Base-by-base conservation (phyloP, 768 basidiomycete species). In the Sistotremastrum niveocremeum region DNA sequence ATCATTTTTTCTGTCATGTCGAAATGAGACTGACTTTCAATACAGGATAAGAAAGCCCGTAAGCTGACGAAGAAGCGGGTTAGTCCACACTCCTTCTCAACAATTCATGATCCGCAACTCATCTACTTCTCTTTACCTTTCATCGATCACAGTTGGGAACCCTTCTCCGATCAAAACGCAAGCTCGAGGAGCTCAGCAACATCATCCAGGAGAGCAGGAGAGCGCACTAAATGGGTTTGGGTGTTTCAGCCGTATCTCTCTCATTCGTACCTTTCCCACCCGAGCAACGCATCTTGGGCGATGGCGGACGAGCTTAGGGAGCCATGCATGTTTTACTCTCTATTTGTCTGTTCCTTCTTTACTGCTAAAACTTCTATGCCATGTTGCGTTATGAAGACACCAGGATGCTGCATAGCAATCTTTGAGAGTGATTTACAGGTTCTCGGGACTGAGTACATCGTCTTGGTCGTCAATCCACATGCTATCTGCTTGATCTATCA, bases 51-150 rank as follows among this genome's bases (percentile, higher is more conserved):
- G 81, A 97, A 94, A 71, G 94, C 94, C 49, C 77, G 90, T 66
- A 98, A 98, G 73, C 73, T 98, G 74, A 93, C 91, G 57, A 99
- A 99, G 82, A 97, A 94, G 75, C 82, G 91, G 75, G 94, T 95
- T 60, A 56, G 82, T 78, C n/a, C 47, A 20, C 9, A 4, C 39
- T 34, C 28, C 42, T 47, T 34, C 4, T 33, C 9, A 41, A 28
- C 28, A 44, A 9, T 7, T 20, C 7, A 20, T 3, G 7, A 11
- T 10, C 34, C 20, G n/a, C 6, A 28, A 31, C 46, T 49, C 12
- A n/a, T 5, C 34, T 30, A 8, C 9, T 8, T 7, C 34, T 8
- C 31, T 46, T 49, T 39, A 43, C 40, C 37, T 20, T 2, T 41
- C 1, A 20, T 35, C 7, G 39, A 8, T 30, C 41, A 48, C 58